These are phyloP conservation scores for Nigrospora sphaerica DNA, from an alignment of 2,329 filamentous ascomycete species.

Conservation along the genomic window DNA sequence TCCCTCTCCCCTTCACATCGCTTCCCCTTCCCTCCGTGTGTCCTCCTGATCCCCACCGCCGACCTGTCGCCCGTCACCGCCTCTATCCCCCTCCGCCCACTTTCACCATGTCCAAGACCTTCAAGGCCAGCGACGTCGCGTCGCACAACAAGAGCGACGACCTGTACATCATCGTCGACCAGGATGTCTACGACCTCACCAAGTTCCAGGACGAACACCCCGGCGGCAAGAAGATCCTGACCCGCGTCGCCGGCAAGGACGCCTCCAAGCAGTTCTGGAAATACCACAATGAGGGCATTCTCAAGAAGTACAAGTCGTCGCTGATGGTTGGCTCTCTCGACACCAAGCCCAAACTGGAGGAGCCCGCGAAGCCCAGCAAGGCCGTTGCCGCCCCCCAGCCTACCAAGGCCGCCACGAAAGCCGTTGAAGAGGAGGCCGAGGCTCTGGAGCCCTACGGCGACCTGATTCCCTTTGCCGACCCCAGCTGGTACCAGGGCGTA, in stretches of 20 bases:
- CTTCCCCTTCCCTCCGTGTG: neutral
- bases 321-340: slow-evolving; percentile 84
- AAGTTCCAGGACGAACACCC: slow-evolving; percentile 82
- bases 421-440: slow-evolving; percentile 52
- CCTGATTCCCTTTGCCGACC: slow-evolving; percentile 85
- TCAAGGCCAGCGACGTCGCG: slow-evolving; percentile 77
- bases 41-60: neutral
- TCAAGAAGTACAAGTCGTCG: slow-evolving; percentile 77
- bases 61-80: neutral
- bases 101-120: slow-evolving; percentile 74
- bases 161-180: slow-evolving; percentile 86
- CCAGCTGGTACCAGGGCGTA: slow-evolving; percentile 90
- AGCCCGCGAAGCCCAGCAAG: slow-evolving; percentile 43
- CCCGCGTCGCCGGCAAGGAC: slow-evolving; percentile 57
- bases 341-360: slow-evolving; percentile 63
- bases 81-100: neutral
- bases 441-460: slow-evolving; percentile 79
- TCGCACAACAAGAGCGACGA: slow-evolving; percentile 83
- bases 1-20: neutral
- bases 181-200: slow-evolving; percentile 92
- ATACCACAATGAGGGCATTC: slow-evolving; percentile 76
- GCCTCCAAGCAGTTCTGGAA: slow-evolving; percentile 64
- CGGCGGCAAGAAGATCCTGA: slow-evolving; percentile 59
- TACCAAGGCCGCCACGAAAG: slow-evolving; percentile 27
- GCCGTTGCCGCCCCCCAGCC: slow-evolving; percentile 33